These are phyloP conservation scores for Lasiodiplodia sp. DNA, from an alignment of 2,329 filamentous ascomycete species.

Conservation along the genomic window DNA sequence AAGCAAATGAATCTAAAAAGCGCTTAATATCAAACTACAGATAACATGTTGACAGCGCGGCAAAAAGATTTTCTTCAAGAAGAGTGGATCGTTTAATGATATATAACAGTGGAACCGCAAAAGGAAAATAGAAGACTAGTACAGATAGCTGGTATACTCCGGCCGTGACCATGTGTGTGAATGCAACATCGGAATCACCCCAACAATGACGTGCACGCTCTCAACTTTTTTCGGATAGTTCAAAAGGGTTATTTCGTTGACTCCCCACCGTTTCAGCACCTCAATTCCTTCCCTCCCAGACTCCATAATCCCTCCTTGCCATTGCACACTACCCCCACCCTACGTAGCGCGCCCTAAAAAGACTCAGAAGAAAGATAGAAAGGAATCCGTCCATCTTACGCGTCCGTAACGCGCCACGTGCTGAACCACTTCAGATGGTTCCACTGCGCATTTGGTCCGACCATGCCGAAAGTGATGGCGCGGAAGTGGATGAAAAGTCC, in stretches of 20 bases:
- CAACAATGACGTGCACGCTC: not conserved
- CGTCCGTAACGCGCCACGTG: slow-evolving; percentile 81
- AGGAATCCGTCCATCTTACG: not conserved
- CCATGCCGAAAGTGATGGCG: slow-evolving; percentile 96
- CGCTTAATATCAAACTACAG: not conserved
- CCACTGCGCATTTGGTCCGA: slow-evolving; percentile 82
- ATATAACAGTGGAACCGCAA: not conserved
- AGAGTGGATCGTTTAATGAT: not conserved
- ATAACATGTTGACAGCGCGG: too few relatives aligned
- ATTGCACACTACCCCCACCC: slow-evolving; percentile 2
- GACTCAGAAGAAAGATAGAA: slow-evolving; percentile 10
- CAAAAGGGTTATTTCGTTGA: slow-evolving; percentile 1
- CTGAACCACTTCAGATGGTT: slow-evolving; percentile 93
- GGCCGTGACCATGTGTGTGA: slow-evolving; percentile 15
- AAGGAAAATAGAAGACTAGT: slow-evolving; percentile 14
- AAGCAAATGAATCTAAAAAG: not conserved
- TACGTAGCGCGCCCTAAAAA: not conserved
- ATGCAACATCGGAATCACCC: not conserved
- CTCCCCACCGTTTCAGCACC: not conserved
- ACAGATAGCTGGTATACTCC: slow-evolving; percentile 21
- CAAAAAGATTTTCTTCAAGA: not conserved
- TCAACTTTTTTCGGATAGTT: slow-evolving; percentile 7
- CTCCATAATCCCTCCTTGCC: slow-evolving; percentile 3
- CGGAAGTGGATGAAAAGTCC: slow-evolving; percentile 90
- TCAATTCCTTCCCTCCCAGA: not conserved